Evolutionary conservation across 176 grass and related monocot genomes (phyloP).

Genomic region (Lolium multiflorum): DNA sequence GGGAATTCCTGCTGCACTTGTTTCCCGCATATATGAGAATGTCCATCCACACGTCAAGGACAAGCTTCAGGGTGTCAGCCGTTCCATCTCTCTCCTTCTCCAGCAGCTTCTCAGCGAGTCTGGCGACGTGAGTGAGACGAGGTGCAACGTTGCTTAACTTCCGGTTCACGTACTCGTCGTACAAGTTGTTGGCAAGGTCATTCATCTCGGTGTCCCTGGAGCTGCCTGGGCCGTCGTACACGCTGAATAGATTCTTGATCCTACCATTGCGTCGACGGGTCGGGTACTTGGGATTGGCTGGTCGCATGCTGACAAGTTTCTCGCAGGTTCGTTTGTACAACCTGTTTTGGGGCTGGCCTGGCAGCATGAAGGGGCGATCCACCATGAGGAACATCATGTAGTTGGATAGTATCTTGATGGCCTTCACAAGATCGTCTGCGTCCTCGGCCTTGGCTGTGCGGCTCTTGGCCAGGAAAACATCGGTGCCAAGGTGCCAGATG

Average conservation of each 20-base stretch:
- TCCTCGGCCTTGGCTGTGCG: background rate
- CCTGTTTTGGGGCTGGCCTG: background rate
- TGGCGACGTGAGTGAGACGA: background rate
- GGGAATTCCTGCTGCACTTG: conserved; percentile 15
- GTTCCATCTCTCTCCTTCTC: background rate
- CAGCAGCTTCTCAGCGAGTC: background rate
- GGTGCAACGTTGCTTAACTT: background rate
- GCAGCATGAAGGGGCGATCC: background rate
- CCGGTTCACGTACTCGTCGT: background rate
- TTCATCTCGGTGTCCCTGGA: background rate
- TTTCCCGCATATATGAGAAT: background rate
- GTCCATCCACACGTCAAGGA: background rate
- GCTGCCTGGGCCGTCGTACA: background rate
- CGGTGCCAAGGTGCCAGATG: background rate
- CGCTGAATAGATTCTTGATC: background rate
- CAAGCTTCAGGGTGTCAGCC: background rate
- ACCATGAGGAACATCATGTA: conserved; percentile 4
- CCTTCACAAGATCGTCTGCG: fast-evolving
- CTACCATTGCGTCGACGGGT: background rate
- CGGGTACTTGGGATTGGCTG: background rate
- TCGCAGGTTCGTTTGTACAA: background rate
- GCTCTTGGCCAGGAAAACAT: background rate
- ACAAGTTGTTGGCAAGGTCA: background rate
- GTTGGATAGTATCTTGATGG: background rate
- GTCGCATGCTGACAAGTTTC: background rate